phyloP scores from a whole-genome alignment of 257 asterid genomes.

The Salvia miltiorrhiza region DNA sequence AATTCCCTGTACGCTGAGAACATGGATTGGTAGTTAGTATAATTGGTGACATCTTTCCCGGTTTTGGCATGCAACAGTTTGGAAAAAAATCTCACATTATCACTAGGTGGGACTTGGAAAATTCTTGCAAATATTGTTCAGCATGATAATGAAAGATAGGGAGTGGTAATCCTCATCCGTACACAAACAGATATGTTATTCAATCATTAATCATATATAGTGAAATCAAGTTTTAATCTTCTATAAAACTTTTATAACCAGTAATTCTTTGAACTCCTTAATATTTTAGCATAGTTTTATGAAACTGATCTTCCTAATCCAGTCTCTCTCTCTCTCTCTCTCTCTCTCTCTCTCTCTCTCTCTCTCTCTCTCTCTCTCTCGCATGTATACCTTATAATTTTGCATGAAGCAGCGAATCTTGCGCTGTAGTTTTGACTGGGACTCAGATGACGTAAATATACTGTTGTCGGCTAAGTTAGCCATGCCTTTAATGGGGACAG shows the following conservation, averaged over 20 bases:
- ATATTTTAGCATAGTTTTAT: background rate
- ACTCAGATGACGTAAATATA: constrained; percentile 68
- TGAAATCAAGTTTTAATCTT: background rate
- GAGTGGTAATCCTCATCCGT: background rate
- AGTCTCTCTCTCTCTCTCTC: no score
- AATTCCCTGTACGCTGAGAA: no score
- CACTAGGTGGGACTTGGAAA: no score
- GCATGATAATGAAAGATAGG: background rate
- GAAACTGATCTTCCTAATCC: constrained; percentile 1
- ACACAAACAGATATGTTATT: background rate
- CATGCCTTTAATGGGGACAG: constrained; percentile 89
- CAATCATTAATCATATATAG: background rate
- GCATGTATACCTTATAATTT: constrained; percentile 20
- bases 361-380: background rate
- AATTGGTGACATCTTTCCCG: no score
- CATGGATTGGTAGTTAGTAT: no score
- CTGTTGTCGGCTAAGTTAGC: constrained; percentile 87
- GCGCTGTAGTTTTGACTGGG: constrained; percentile 95
- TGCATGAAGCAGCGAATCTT: constrained; percentile 51
- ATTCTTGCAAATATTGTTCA: no score
- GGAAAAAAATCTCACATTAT: no score
- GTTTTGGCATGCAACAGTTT: no score
- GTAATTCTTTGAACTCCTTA: background rate
- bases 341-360: no score
- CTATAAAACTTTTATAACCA: background rate